These are phyloP conservation scores for Polyporus arcularius DNA, from an alignment of 768 basidiomycete genomes.

Conservation along the genomic window DNA sequence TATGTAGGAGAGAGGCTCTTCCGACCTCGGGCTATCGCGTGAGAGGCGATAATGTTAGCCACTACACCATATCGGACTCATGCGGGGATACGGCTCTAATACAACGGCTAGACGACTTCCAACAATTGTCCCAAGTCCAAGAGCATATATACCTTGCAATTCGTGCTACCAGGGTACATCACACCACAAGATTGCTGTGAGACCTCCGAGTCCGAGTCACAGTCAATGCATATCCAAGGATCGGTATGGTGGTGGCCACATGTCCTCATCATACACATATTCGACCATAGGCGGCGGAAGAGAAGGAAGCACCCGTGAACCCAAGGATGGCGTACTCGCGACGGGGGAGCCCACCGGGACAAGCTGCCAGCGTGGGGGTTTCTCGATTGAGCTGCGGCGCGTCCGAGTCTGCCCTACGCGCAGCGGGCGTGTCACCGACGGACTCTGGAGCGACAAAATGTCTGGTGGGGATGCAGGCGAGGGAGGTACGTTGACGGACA, in stretches of 20 bases:
- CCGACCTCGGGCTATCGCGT: not conserved
- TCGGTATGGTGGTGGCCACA: conserved; percentile 12
- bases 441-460: not conserved
- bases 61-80: not conserved
- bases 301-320: not conserved
- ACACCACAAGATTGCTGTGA: too few species aligned
- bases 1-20: too few species aligned
- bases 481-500: not conserved
- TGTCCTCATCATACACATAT: not conserved
- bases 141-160: not conserved
- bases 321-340: conserved; percentile 1
- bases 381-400: not conserved
- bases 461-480: not conserved
- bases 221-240: conserved; percentile 8
- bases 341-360: conserved; percentile 7
- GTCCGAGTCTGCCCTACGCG: not conserved
- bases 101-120: too few species aligned
- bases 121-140: too few species aligned
- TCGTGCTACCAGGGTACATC: too few species aligned
- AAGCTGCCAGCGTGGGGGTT: not conserved
- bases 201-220: too few species aligned
- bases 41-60: conserved; percentile 2
- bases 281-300: not conserved
- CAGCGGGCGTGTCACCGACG: not conserved
- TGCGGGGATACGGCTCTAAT: not conserved